phyloP scores from a whole-genome alignment of 148 eudicot species.

The Cornus kousa region DNA sequence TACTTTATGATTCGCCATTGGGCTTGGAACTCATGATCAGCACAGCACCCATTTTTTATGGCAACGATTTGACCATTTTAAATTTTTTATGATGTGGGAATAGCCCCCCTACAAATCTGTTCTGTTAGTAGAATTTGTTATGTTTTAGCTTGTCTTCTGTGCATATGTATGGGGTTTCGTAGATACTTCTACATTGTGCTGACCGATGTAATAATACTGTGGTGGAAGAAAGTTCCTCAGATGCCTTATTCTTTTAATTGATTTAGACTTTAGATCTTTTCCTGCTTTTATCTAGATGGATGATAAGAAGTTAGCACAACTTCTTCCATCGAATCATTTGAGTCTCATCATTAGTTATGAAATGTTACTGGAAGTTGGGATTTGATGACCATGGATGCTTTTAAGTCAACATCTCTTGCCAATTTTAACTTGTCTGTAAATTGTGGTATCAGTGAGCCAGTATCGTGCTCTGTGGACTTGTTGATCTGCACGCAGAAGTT shows the following conservation, averaged over 20 bases:
- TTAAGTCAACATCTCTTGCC: not conserved
- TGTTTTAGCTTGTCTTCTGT: not conserved
- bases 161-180: not conserved
- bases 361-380: not conserved
- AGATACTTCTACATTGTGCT: not conserved
- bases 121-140: not conserved
- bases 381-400: not conserved
- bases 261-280: not conserved
- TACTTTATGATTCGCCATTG: not conserved
- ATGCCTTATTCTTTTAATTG: not conserved
- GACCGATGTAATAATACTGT: not conserved
- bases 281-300: not conserved
- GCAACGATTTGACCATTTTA: not conserved
- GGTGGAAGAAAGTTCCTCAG: not conserved
- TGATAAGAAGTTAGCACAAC: not conserved
- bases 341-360: not conserved
- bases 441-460: not conserved
- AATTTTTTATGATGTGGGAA: not conserved
- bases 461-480: not conserved
- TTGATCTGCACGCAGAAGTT: not conserved
- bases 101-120: not conserved
- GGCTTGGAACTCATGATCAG: not conserved
- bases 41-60: not conserved
- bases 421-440: not conserved
- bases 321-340: not conserved